Base-by-base conservation (phyloP, 164 flowering plant genomes). In the Warburgia ugandensis region DNA sequence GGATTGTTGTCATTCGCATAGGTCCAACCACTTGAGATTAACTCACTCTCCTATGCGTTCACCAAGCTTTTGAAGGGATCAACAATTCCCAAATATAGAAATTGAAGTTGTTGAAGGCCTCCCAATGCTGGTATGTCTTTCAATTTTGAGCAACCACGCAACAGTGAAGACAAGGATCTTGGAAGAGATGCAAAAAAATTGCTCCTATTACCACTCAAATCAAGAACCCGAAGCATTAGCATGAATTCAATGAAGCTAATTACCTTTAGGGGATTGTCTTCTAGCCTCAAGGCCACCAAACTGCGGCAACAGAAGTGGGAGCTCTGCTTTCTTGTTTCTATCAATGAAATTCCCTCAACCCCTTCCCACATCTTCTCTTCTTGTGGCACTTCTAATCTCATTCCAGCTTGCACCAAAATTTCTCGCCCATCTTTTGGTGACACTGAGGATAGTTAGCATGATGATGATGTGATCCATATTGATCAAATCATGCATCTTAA, bases 401-500 rank as follows among this genome's bases (percentile, higher is more conserved):
- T 27, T 11, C 48, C 28, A 22, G 29, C 27, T 8, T 26, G 14
- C 29, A 44, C 48, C 3, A 44, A 14, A n/a, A 22, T 12, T 14
- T 44, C 23, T 26, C 8, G 22, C 7, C 50, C 33, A n/a, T 47
- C 20, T 5, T 21, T 21, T 6, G 6, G 11, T 43, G 29, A 43
- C 12, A n/a, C 14, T 28, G 33, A 47, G 0, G n/a, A n/a, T n/a
- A n/a, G n/a, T n/a, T n/a, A n/a, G n/a, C n/a, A n/a, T n/a, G 33
- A 28, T 28, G 50, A 6, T 28, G 50, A 28, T 5, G 50, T 14
- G 21, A 47, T 47, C 33, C 32, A 47, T 27, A 47, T 27, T 13
- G 50, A 47, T 27, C 32, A 47, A 14, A 27, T 47, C 50, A 47
- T 47, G 50, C 50, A 47, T 30, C 22, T 27, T 47, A 28, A 47